Conservation (phyloP, 2,329 filamentous ascomycete species). For the Ophiosphaerella korrae region DNA sequence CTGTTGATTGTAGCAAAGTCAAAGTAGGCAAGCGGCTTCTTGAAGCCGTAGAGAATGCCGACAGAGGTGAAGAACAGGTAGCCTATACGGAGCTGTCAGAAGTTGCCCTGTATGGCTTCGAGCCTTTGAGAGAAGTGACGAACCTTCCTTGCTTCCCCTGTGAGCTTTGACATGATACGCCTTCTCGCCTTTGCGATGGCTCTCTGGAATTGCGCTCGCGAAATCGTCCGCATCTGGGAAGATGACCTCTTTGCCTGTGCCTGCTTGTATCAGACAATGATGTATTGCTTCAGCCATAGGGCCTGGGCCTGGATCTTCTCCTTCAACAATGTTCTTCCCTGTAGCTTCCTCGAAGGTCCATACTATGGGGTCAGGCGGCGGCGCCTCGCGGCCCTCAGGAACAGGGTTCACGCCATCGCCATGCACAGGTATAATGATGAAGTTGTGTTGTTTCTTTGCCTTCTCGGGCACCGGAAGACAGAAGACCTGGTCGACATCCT, state of each 20-base stretch:
- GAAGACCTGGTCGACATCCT: slow-evolving; percentile 62
- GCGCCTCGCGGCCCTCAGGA: slow-evolving; percentile 47
- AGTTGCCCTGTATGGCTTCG: not conserved
- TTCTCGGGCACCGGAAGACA: slow-evolving; percentile 69
- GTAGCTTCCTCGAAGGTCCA: slow-evolving; percentile 64
- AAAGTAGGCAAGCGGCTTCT: slow-evolving; percentile 68
- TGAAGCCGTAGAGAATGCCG: slow-evolving; percentile 68
- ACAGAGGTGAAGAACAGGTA: slow-evolving; percentile 67
- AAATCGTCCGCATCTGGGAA: slow-evolving; percentile 63
- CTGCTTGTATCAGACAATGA: slow-evolving; percentile 50
- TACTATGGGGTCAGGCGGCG: slow-evolving; percentile 60
- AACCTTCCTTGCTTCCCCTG: slow-evolving; percentile 69
- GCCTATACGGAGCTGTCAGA: slow-evolving; percentile 48
- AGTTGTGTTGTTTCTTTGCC: slow-evolving; percentile 66
- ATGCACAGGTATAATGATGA: slow-evolving; percentile 62
- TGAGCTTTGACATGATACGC: slow-evolving; percentile 69
- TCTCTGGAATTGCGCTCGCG: slow-evolving; percentile 63
- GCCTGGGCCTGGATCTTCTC: slow-evolving; percentile 49
- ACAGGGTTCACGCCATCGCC: slow-evolving; percentile 55
- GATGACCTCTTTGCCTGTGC: slow-evolving; percentile 54
- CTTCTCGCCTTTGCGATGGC: slow-evolving; percentile 66
- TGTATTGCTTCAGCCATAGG: slow-evolving; percentile 54
- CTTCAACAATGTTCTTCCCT: slow-evolving; percentile 50
- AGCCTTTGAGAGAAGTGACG: slow-evolving; percentile 4
- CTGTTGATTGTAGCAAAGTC: slow-evolving; percentile 63